A percentile compares a stretch with the other conserved stretches of the same genome.
Conservation (phyloP, 257 asterid genomes). For the Perilla frutescens region DNA sequence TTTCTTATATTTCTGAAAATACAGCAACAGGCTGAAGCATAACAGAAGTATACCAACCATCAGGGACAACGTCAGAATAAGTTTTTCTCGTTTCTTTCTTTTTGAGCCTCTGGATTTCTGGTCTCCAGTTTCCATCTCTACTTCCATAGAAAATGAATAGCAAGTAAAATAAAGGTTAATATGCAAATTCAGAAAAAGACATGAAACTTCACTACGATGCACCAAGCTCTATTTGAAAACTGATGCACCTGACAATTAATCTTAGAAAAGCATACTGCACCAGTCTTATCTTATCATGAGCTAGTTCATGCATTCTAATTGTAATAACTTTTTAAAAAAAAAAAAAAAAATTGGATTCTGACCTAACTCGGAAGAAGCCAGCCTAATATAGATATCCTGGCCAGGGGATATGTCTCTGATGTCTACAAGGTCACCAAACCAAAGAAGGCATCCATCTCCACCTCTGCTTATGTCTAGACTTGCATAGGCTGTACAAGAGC, state of each 20-base stretch:
- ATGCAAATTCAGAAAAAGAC: too few species aligned
- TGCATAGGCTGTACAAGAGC: constrained; percentile 28
- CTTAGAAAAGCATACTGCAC: too few species aligned
- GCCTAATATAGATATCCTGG: constrained; percentile 18
- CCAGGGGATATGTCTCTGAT: not conserved
- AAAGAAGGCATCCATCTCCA: constrained; percentile 21
- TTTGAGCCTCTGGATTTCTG: constrained; percentile 9
- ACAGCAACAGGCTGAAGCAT: constrained; percentile 10
- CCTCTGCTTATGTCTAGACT: not conserved
- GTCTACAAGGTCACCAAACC: constrained; percentile 27
- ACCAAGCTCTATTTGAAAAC: too few species aligned
- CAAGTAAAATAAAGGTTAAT: too few species aligned
- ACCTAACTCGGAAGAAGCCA: constrained; percentile 34
- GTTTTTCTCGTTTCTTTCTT: constrained; percentile 1
- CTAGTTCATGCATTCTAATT: too few species aligned
- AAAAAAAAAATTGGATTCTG: too few species aligned
- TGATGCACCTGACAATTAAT: too few species aligned
- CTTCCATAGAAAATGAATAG: too few species aligned
- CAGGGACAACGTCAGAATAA: not conserved
- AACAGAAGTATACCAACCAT: constrained; percentile 1
- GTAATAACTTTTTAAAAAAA: too few species aligned
- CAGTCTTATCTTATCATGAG: too few species aligned
- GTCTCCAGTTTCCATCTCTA: too few species aligned
- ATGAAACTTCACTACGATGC: too few species aligned
- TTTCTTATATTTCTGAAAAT: not conserved